Conservation (phyloP, 2,329 filamentous ascomycete genomes). For the Botrytis aclada region DNA sequence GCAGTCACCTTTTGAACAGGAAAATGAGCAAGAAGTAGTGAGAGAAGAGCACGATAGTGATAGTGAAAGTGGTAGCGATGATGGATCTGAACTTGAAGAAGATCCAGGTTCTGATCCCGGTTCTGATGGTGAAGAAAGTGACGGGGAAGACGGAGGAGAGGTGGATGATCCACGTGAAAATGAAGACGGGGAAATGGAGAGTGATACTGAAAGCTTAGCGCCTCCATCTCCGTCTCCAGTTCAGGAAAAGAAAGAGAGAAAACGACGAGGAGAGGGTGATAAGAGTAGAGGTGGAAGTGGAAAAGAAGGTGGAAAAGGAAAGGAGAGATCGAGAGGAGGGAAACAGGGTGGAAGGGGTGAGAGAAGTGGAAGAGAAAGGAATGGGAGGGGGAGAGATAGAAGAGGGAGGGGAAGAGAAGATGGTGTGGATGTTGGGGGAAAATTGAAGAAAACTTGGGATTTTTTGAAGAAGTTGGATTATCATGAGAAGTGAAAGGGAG, state of each 20-base stretch:
- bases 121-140: background rate
- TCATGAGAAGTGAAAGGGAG: background rate
- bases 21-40: background rate
- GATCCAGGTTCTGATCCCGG: background rate
- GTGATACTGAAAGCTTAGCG: background rate
- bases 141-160: background rate
- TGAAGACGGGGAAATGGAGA: background rate
- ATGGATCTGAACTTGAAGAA: background rate
- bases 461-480: slow-evolving; percentile 18
- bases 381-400: background rate
- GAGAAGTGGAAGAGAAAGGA: background rate
- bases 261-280: background rate
- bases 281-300: background rate
- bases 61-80: background rate
- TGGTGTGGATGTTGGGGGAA: background rate
- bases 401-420: background rate
- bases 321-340: background rate
- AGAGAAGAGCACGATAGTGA: background rate
- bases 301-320: background rate
- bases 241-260: background rate
- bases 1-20: background rate
- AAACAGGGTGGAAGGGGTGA: background rate
- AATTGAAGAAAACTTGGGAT: slow-evolving; percentile 8
- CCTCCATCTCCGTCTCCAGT: background rate
- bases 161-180: background rate